phyloP scores from a whole-genome alignment of 2,329 filamentous ascomycete species.

The Geosmithia flava region DNA sequence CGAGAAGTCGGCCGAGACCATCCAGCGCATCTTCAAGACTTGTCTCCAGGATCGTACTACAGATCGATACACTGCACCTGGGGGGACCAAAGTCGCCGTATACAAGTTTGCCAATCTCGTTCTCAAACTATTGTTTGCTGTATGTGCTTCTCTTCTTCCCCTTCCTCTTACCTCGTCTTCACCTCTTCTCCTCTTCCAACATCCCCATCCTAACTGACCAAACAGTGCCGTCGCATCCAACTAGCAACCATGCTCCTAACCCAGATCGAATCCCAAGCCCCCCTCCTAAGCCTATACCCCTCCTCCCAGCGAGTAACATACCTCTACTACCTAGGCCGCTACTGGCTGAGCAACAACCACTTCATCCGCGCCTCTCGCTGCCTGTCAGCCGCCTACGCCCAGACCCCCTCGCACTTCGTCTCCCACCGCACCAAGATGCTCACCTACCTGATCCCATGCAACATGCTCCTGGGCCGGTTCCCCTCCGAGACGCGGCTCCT shows the following conservation, averaged over 20 bases:
- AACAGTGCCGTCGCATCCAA: conserved; percentile 64
- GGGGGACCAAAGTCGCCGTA: conserved; percentile 77
- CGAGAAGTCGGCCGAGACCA: conserved; percentile 77
- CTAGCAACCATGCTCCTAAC: conserved; percentile 81
- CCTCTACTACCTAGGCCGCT: conserved; percentile 87
- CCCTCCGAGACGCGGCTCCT: conserved; percentile 55
- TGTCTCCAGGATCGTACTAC: conserved; percentile 73
- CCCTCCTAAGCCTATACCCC: conserved; percentile 70
- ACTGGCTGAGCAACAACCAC: conserved; percentile 74
- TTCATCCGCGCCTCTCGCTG: conserved; percentile 66
- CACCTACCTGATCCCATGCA: conserved; percentile 70
- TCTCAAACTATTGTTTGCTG: conserved; percentile 75
- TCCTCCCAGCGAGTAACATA: conserved; percentile 82
- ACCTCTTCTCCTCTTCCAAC: not conserved
- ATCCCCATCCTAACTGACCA: not conserved
- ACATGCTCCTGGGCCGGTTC: conserved; percentile 75
- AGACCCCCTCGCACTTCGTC: conserved; percentile 48
- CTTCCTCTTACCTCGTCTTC: not conserved
- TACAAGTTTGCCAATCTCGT: conserved; percentile 90
- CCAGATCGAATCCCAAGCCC: conserved; percentile 74
- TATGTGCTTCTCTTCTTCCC: conserved; percentile 20
- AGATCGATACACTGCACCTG: conserved; percentile 53
- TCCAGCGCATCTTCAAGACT: conserved; percentile 83
- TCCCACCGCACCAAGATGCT: conserved; percentile 71
- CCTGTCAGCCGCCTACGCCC: conserved; percentile 67